phyloP scores from a whole-genome alignment of 2,329 filamentous ascomycete genomes.

The Colletotrichum plurivorum region DNA sequence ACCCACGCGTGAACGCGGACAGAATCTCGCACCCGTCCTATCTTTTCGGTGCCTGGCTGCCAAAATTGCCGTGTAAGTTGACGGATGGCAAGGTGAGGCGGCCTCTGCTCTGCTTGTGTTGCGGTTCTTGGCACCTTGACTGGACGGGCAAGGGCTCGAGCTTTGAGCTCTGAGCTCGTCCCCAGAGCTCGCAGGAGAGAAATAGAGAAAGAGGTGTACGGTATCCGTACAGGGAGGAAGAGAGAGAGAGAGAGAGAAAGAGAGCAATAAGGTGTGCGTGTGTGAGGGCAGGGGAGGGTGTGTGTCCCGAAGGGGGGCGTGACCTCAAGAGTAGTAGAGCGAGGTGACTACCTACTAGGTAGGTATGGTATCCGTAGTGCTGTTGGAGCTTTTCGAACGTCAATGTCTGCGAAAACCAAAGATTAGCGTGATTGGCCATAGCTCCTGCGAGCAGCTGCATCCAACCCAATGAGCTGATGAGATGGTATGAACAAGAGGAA shows the following conservation, averaged over 20 bases:
- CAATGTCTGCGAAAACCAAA: slow-evolving; percentile 35
- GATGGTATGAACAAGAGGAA: slow-evolving; percentile 36
- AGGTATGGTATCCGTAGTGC: not conserved
- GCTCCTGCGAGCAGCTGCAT: slow-evolving; percentile 35
- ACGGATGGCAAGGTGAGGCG: not conserved
- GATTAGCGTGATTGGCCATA: slow-evolving; percentile 42
- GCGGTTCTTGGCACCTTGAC: slow-evolving; percentile 10
- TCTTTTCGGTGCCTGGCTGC: not conserved
- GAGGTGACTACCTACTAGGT: too few species aligned
- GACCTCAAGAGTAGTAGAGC: not conserved
- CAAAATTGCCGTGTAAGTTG: slow-evolving; percentile 20
- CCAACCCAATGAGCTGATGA: slow-evolving; percentile 37
- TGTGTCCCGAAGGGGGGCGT: not conserved
- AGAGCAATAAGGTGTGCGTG: not conserved
- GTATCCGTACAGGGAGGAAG: not conserved
- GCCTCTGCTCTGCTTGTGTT: not conserved
- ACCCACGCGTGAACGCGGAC: not conserved
- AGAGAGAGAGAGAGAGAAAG: not conserved
- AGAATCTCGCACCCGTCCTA: not conserved
- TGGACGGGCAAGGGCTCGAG: slow-evolving; percentile 11
- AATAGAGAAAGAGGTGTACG: not conserved
- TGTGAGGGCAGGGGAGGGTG: too few species aligned
- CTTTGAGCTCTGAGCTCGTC: not conserved
- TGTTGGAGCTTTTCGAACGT: slow-evolving; percentile 10
- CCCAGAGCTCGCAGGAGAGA: not conserved